phyloP scores from a whole-genome alignment of 805 yeast species.

The Yamadazyma paraphyllophila region DNA sequence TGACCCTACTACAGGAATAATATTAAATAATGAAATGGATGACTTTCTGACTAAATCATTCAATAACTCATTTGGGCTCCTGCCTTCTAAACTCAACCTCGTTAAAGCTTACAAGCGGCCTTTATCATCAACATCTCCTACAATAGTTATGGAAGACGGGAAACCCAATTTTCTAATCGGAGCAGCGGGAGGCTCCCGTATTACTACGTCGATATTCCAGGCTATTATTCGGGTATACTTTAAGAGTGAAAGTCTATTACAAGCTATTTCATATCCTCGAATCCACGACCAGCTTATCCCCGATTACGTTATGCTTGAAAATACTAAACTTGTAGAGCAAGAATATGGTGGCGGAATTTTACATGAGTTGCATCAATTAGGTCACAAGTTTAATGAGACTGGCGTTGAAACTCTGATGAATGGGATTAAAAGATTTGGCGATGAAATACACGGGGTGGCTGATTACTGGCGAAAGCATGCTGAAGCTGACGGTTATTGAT shows the following conservation, averaged over 20 bases:
- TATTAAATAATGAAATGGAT: constrained; percentile 91
- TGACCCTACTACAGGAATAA: constrained; percentile 78
- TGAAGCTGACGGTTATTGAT: constrained; percentile 60
- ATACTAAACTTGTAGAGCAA: constrained; percentile 36
- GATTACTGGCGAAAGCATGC: constrained; percentile 92
- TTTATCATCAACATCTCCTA: constrained; percentile 77
- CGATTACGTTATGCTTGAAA: constrained; percentile 60
- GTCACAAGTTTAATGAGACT: constrained; percentile 31
- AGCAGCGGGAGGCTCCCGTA: constrained; percentile 92
- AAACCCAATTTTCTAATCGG: constrained; percentile 71
- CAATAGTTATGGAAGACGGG: constrained; percentile 50
- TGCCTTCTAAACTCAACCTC: constrained; percentile 79
- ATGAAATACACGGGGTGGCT: constrained; percentile 63
- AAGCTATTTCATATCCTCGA: constrained; percentile 76
- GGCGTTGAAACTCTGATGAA: constrained; percentile 44
- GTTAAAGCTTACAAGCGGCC: constrained; percentile 79
- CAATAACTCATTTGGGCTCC: constrained; percentile 73
- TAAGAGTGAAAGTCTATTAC: constrained; percentile 56
- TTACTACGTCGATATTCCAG: constrained; percentile 78
- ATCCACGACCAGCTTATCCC: constrained; percentile 90
- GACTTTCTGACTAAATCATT: constrained; percentile 77
- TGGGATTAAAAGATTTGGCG: constrained; percentile 48
- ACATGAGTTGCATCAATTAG: constrained; percentile 40
- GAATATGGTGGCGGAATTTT: constrained; percentile 25
- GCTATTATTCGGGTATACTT: constrained; percentile 68